Evolutionary conservation across 495 filamentous ascomycete genomes (phyloP).

Genomic region (Entonaema liquescens): DNA sequence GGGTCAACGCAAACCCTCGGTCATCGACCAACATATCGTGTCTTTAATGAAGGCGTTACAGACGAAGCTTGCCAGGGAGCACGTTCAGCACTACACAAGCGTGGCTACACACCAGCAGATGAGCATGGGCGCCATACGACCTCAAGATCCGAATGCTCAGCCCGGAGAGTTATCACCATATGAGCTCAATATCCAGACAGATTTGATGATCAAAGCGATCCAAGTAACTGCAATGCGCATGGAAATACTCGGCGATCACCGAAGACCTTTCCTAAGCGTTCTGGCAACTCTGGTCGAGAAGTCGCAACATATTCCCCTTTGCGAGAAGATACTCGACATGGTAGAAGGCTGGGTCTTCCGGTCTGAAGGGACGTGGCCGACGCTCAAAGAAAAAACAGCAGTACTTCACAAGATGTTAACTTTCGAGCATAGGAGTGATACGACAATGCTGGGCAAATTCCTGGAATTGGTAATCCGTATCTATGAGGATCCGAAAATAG

Average conservation of each 20-base stretch:
- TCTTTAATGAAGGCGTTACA: slow-evolving; percentile 93
- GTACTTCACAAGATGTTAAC: slow-evolving; percentile 97
- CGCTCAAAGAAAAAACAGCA: slow-evolving; percentile 96
- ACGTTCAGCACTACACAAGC: slow-evolving; percentile 77
- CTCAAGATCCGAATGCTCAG: slow-evolving; percentile 58
- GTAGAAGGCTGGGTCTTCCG: slow-evolving; percentile 97
- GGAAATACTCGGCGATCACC: slow-evolving; percentile 89
- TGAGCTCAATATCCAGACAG: slow-evolving; percentile 84
- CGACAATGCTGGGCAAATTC: slow-evolving; percentile 87
- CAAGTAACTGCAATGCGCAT: slow-evolving; percentile 91
- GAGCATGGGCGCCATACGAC: slow-evolving; percentile 51
- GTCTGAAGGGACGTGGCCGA: slow-evolving; percentile 91
- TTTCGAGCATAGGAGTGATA: slow-evolving; percentile 85
- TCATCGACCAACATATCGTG: slow-evolving; percentile 88
- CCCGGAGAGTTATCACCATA: slow-evolving; percentile 71
- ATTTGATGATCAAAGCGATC: slow-evolving; percentile 91
- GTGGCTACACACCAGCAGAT: slow-evolving; percentile 55
- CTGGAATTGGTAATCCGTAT: slow-evolving; percentile 95
- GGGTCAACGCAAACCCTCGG: slow-evolving; percentile 79
- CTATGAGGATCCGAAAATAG: slow-evolving; percentile 95
- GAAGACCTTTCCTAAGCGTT: slow-evolving; percentile 92
- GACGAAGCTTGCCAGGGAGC: slow-evolving; percentile 90
- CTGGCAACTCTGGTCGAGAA: slow-evolving; percentile 94
- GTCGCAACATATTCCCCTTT: slow-evolving; percentile 82
- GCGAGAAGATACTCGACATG: slow-evolving; percentile 90